These are phyloP conservation scores for Nigrospora osmanthi DNA, from an alignment of 2,329 filamentous ascomycete species.

Conservation along the genomic window DNA sequence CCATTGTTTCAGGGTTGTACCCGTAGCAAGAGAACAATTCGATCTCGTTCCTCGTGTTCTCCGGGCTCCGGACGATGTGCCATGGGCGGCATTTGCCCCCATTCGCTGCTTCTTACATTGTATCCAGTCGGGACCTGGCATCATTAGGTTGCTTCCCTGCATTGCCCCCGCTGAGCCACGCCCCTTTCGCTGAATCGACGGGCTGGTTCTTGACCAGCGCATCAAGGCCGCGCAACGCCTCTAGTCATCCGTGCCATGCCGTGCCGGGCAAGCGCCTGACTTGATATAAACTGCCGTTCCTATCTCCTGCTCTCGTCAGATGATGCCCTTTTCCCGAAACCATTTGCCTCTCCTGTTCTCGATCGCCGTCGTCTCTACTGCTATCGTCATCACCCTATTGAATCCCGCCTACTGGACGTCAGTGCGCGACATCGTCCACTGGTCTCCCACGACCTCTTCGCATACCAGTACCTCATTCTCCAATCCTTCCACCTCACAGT, in stretches of 20 bases:
- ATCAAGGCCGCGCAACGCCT: constrained; percentile 3
- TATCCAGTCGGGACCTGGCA: constrained; percentile 3
- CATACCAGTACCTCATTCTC: not conserved
- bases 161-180: constrained; percentile 6
- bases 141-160: constrained; percentile 2
- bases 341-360: not conserved
- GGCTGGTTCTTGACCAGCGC: not conserved
- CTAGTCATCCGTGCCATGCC: not conserved
- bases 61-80: too few relatives aligned
- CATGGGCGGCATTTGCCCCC: too few relatives aligned
- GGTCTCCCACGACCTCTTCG: too few relatives aligned
- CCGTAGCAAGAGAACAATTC: too few relatives aligned
- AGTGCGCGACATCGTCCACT: not conserved
- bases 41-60: too few relatives aligned
- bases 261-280: not conserved
- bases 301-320: not conserved
- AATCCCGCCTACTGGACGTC: constrained; percentile 1
- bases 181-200: constrained; percentile 3
- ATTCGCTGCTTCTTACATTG: too few relatives aligned
- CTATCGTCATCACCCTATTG: not conserved
- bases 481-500: constrained; percentile 1
- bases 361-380: not conserved
- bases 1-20: too few relatives aligned
- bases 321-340: not conserved
- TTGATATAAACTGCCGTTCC: constrained; percentile 1